Percentiles rank a stretch among this genome's conserved stretches.
Conservation (phyloP, 1,284 basidiomycete species). For the Coniophora puteana region DNA sequence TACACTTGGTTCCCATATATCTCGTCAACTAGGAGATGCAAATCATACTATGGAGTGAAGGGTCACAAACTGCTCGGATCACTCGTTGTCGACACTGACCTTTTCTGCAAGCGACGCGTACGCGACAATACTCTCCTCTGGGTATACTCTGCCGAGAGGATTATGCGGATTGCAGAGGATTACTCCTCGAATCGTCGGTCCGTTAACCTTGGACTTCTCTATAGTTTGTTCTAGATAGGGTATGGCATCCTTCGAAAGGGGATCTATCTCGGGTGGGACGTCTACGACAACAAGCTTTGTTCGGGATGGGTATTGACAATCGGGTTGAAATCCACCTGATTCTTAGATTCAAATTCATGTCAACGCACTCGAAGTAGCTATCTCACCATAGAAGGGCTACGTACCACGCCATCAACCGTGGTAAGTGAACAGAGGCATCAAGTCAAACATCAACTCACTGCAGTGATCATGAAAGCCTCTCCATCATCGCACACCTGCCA, state of each 20-base stretch:
- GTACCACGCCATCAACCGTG: too few species aligned
- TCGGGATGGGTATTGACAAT: conserved; percentile 10
- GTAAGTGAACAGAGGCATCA: too few species aligned
- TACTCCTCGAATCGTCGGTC: conserved; percentile 4
- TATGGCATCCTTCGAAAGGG: conserved; percentile 8
- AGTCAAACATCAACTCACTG: conserved; percentile 8
- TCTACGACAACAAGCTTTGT: conserved; percentile 7
- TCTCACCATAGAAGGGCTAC: too few species aligned
- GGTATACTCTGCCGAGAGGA: conserved; percentile 12
- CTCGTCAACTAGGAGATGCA: too few species aligned
- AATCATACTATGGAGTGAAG: conserved; percentile 9
- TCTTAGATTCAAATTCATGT: neutral
- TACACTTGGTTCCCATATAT: conserved; percentile 14
- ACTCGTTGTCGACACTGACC: too few species aligned
- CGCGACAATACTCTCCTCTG: conserved; percentile 9
- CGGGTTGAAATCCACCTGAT: conserved; percentile 8
- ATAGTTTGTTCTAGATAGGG: conserved; percentile 5
- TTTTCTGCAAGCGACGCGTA: conserved; percentile 13
- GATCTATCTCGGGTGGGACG: conserved; percentile 11
- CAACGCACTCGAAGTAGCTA: too few species aligned
- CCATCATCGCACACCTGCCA: conserved; percentile 12
- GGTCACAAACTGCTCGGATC: too few species aligned
- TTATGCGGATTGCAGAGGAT: conserved; percentile 15
- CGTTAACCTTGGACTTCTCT: conserved; percentile 2
- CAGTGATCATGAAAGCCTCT: conserved; percentile 11